Evolutionary conservation across 192 early-diverging fungal genomes (phyloP).

Genomic region (Chytriomyces confervae): DNA sequence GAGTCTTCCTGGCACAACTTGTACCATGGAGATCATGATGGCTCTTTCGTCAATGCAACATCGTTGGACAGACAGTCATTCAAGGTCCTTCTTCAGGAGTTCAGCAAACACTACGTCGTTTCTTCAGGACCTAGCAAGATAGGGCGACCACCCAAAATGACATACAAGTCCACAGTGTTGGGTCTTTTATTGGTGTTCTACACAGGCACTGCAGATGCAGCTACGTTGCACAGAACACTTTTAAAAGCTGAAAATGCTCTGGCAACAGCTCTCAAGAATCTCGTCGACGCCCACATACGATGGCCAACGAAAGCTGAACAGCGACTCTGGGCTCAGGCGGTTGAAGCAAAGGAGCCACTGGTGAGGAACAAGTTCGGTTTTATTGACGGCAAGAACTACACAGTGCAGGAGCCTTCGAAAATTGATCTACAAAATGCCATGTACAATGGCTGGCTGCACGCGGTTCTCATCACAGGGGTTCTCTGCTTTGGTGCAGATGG

Average conservation of each 20-base stretch:
- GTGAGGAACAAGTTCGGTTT: slow-evolving; percentile 20
- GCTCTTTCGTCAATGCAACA: too few relatives aligned
- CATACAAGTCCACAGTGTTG: too few relatives aligned
- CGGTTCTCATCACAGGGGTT: neutral
- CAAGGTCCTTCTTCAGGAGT: too few relatives aligned
- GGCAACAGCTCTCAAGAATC: neutral
- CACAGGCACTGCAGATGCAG: too few relatives aligned
- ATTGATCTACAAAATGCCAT: slow-evolving; percentile 30
- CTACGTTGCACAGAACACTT: too few relatives aligned
- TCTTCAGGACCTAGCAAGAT: too few relatives aligned
- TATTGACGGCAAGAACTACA: slow-evolving; percentile 35
- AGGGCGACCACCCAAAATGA: too few relatives aligned
- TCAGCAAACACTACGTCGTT: too few relatives aligned
- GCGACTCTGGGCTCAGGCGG: slow-evolving; percentile 1
- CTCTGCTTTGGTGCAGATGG: slow-evolving; percentile 5
- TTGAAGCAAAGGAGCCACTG: slow-evolving; percentile 21
- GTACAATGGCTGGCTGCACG: slow-evolving; percentile 33
- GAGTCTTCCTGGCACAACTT: too few relatives aligned
- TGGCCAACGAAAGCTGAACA: slow-evolving; percentile 15
- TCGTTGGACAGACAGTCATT: too few relatives aligned
- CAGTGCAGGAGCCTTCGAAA: slow-evolving; percentile 2
- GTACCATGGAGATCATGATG: too few relatives aligned
- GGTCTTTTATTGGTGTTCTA: too few relatives aligned
- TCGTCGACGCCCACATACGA: neutral
- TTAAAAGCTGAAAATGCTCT: slow-evolving; percentile 29